A percentile compares a stretch with the other conserved stretches of the same genome.
Conservation (phyloP, 176 grass and related monocot genomes). For the Urochloa ruziziensis region DNA sequence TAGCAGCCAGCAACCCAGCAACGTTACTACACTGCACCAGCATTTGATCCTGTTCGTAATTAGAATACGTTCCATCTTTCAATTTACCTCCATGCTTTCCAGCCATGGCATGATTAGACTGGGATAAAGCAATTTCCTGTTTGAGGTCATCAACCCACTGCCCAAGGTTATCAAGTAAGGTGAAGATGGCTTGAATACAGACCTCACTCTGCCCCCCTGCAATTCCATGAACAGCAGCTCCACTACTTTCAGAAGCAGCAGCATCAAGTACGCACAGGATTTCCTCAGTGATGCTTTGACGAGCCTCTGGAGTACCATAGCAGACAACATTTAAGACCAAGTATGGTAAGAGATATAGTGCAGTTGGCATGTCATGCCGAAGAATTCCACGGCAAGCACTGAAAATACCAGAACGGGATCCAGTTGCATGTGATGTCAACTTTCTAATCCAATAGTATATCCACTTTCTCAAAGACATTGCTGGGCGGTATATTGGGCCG, state of each 20-base stretch:
- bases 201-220: conserved; percentile 81
- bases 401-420: conserved; percentile 80
- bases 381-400: conserved; percentile 87
- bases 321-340: conserved; percentile 95
- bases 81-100: conserved; percentile 48
- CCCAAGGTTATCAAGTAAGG: conserved; percentile 95
- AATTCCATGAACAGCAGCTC: conserved; percentile 65
- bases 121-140: conserved; percentile 86
- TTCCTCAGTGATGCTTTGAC: conserved; percentile 87
- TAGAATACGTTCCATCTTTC: conserved; percentile 49
- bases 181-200: conserved; percentile 94
- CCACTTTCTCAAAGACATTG: conserved; percentile 92
- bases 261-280: conserved; percentile 83
- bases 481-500: conserved; percentile 72
- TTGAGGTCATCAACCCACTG: conserved; percentile 99
- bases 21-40: conserved; percentile 83
- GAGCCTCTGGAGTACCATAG: conserved; percentile 76
- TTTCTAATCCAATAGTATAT: conserved; percentile 94
- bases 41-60: conserved; percentile 54
- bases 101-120: conserved; percentile 40
- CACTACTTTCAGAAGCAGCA: conserved; percentile 88
- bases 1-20: conserved; percentile 69
- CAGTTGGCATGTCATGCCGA: conserved; percentile 91
- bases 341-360: conserved; percentile 87
- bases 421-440: conserved; percentile 69